phyloP scores from a whole-genome alignment of 2,329 filamentous ascomycete species.

The Trichoderma sp. region DNA sequence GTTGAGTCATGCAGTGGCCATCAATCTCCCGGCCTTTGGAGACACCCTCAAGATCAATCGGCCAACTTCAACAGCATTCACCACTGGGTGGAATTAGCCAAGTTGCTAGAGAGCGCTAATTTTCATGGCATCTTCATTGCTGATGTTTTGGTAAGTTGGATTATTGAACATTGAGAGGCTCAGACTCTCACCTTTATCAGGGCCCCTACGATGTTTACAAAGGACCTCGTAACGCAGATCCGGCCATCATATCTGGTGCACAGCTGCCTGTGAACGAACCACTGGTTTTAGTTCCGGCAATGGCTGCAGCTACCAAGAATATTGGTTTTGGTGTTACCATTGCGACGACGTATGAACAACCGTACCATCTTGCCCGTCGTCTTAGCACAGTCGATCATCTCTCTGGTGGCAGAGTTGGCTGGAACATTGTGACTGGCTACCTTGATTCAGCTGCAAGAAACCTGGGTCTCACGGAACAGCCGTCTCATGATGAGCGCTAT shows the following conservation, averaged over 20 bases:
- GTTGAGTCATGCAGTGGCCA: constrained; percentile 43
- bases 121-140: constrained; percentile 67
- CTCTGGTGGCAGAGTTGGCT: constrained; percentile 53
- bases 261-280: constrained; percentile 73
- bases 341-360: constrained; percentile 66
- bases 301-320: constrained; percentile 64
- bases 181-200: constrained; percentile 18
- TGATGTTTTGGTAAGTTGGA: constrained; percentile 44
- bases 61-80: constrained; percentile 57
- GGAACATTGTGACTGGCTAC: constrained; percentile 63
- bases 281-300: constrained; percentile 56
- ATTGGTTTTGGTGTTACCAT: constrained; percentile 68
- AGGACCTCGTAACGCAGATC: constrained; percentile 47
- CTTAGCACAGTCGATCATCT: constrained; percentile 66
- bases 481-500: constrained; percentile 51
- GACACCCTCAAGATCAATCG: constrained; percentile 61
- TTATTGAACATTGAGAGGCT: not conserved
- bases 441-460: constrained; percentile 65
- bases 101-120: constrained; percentile 43
- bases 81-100: constrained; percentile 56
- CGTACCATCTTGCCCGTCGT: constrained; percentile 63
- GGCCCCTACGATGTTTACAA: constrained; percentile 69
- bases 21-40: constrained; percentile 49
- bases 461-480: constrained; percentile 54
- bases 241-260: constrained; percentile 59